Evolutionary conservation across 495 filamentous ascomycete genomes (phyloP), one percentile per base, ranked within the genome.

Genomic region (Penicillium coffeae): DNA sequence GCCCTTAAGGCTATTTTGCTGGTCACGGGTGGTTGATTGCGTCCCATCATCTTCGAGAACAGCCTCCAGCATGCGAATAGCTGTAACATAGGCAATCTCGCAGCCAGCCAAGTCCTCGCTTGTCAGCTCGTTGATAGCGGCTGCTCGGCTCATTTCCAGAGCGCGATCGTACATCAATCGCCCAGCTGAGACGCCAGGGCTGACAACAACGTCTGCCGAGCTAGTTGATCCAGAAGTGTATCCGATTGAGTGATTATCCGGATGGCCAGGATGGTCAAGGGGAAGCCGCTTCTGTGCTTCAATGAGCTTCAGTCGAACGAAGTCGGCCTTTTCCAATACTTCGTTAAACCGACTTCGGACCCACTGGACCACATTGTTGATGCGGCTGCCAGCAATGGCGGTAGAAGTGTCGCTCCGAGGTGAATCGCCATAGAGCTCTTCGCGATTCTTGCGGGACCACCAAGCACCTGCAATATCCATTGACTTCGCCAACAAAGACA

Each of bases 161-260:
- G 93, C 93, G 12, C 93, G 88, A 53, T 98, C 94, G 56, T 95
- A 98, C 94, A 98, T 98, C 39, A 98, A 69, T 66, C 89, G 95
- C 69, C 96, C 93, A 0, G 93, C 93, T 16, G 90, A 95, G 34
- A 96, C 82, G 5, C 92, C 92, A 0, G 76, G 68, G 37, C 77
- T 84, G 12, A 83, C 77, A n/a, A 80, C 70, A 15, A 89, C 84
- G 43, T 87, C 88, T 2, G 81, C 76, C 27, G 80, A 82, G 10
- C 74, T 69, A 8, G 65, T 75, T 22, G 80, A 69, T 13, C 69
- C 70, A 14, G 66, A 62, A 8, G 69, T 67, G 2, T 75, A 76
- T 21, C 63, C 66, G 21, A 81, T 65, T 1, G 75, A 73, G 42
- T 86, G 83, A 58, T 96, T 95, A 59, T 67, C 80, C 9, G 90